These are phyloP conservation scores for Onygenales sp. DNA, from an alignment of 2,329 filamentous ascomycete genomes.

Conservation along the genomic window DNA sequence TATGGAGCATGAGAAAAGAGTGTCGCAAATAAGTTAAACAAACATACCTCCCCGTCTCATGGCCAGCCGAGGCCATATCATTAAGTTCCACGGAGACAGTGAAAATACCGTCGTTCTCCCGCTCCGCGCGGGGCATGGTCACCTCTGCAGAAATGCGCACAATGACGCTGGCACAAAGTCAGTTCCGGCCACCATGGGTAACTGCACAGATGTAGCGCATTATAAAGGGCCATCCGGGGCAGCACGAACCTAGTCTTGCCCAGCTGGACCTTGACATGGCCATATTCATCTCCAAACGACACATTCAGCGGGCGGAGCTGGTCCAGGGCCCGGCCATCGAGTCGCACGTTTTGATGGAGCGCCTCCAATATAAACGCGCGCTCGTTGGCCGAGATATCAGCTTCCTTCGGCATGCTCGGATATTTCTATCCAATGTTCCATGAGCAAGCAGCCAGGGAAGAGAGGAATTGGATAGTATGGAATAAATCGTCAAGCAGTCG, in stretches of 20 bases:
- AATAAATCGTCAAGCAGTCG: neutral
- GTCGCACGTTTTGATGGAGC: constrained; percentile 66
- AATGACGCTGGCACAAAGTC: constrained; percentile 51
- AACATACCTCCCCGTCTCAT: constrained; percentile 66
- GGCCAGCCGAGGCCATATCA: constrained; percentile 83
- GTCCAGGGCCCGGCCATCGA: constrained; percentile 76
- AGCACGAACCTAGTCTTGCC: constrained; percentile 72
- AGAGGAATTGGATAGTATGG: neutral
- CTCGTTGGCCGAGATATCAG: constrained; percentile 78
- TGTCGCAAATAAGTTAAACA: constrained; percentile 1
- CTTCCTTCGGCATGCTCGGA: constrained; percentile 10
- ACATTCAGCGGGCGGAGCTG: constrained; percentile 69
- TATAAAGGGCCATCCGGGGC: too few relatives aligned
- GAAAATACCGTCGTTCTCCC: constrained; percentile 92
- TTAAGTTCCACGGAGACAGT: constrained; percentile 84
- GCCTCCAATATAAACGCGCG: constrained; percentile 77
- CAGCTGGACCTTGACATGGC: constrained; percentile 74
- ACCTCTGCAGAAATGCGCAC: constrained; percentile 84
- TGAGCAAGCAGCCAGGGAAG: neutral
- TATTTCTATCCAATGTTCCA: constrained; percentile 2
- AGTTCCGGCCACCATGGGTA: neutral
- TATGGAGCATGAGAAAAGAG: neutral
- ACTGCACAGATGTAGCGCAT: neutral
- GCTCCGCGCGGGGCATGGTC: constrained; percentile 72
- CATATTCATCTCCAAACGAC: constrained; percentile 82